A percentile compares a stretch with the other conserved stretches of the same genome.
Conservation (phyloP, 2,329 filamentous ascomycete genomes). For the Ophiostoma pallidulum region DNA sequence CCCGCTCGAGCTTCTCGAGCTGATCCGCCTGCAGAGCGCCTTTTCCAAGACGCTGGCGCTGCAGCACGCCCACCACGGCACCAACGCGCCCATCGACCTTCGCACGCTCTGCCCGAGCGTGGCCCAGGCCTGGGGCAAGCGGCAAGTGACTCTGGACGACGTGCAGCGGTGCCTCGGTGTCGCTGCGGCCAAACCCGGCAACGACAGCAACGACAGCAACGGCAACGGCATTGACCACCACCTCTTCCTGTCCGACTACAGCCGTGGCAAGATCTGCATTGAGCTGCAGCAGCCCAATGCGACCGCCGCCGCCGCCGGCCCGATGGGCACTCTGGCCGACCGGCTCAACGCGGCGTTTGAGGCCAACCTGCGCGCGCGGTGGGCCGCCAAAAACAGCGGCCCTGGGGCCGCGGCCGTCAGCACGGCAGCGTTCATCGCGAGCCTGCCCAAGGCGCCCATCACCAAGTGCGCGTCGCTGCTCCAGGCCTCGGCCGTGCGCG, state of each 20-base stretch:
- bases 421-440: constrained; percentile 40
- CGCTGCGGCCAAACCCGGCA: constrained; percentile 26
- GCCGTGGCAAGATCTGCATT: constrained; percentile 41
- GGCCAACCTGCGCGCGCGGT: constrained; percentile 38
- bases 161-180: constrained; percentile 58
- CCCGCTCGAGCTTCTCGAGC: constrained; percentile 45
- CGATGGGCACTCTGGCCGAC: constrained; percentile 35
- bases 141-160: constrained; percentile 55
- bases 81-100: constrained; percentile 53
- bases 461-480: constrained; percentile 40
- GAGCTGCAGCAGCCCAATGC: constrained; percentile 38
- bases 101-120: constrained; percentile 50
- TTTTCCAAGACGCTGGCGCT: constrained; percentile 61
- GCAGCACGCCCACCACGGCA: constrained; percentile 60
- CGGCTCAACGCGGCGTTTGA: constrained; percentile 46
- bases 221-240: background rate
- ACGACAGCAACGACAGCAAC: background rate
- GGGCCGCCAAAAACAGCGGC: constrained; percentile 25
- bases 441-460: constrained; percentile 47
- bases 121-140: constrained; percentile 62
- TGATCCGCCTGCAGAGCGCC: constrained; percentile 54
- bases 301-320: constrained; percentile 20
- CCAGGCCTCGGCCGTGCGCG: constrained; percentile 47
- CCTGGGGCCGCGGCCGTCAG: constrained; percentile 16
- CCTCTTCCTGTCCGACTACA: constrained; percentile 35